Conservation (phyloP, 495 filamentous ascomycete genomes). For the Sporormia fimetaria region DNA sequence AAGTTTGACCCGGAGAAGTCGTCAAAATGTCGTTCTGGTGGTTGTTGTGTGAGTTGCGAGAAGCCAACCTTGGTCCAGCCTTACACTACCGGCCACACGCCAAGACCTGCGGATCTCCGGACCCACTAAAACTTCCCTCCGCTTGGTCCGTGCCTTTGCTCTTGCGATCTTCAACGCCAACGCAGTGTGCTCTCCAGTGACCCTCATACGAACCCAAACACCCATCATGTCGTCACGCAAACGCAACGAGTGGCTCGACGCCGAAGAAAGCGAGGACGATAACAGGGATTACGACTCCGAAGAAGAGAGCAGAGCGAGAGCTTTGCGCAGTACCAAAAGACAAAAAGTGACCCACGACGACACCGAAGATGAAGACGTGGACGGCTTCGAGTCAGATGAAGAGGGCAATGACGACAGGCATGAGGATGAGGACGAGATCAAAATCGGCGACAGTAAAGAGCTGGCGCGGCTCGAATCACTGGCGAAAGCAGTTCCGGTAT, state of each 20-base stretch:
- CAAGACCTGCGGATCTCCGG: not conserved
- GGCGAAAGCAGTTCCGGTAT: not conserved
- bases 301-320: constrained; percentile 49
- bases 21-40: not conserved
- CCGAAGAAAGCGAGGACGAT: constrained; percentile 48
- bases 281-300: constrained; percentile 60
- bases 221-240: constrained; percentile 53
- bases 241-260: constrained; percentile 65
- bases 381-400: constrained; percentile 1
- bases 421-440: constrained; percentile 21
- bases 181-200: no score
- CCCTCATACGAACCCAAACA: constrained; percentile 2
- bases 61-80: not conserved
- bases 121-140: constrained; percentile 1
- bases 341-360: constrained; percentile 43
- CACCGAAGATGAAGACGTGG: constrained; percentile 28
- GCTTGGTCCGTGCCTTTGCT: not conserved
- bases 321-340: constrained; percentile 49
- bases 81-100: not conserved
- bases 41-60: not conserved
- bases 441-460: constrained; percentile 8
- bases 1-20: not conserved
- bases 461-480: constrained; percentile 6
- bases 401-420: constrained; percentile 15
- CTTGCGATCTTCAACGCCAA: no score